Evolutionary conservation across 2,329 filamentous ascomycete genomes (phyloP).

Genomic region (Septoria linicola): DNA sequence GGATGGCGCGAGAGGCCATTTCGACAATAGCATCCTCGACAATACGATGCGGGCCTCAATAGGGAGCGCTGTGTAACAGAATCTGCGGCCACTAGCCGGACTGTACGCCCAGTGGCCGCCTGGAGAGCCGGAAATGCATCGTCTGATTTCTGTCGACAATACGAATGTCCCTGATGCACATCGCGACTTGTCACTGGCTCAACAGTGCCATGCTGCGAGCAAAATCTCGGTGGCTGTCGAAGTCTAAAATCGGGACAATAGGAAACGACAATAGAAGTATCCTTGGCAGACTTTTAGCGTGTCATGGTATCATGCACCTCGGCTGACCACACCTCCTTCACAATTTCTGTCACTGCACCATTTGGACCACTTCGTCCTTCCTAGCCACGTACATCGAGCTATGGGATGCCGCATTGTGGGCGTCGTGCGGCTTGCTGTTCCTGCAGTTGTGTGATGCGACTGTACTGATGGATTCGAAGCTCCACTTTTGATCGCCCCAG

Average conservation of each 20-base stretch:
- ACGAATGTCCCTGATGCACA: not conserved
- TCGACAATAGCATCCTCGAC: conserved; percentile 6
- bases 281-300: not conserved
- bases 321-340: too few species aligned
- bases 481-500: too few species aligned
- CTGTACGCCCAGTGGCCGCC: not conserved
- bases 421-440: too few species aligned
- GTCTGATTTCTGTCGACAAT: conserved; percentile 6
- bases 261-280: too few species aligned
- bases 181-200: not conserved
- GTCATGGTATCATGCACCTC: too few species aligned
- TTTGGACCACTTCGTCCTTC: too few species aligned
- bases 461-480: too few species aligned
- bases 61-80: conserved; percentile 4
- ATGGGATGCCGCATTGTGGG: too few species aligned
- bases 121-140: conserved; percentile 1
- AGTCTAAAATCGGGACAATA: too few species aligned
- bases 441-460: too few species aligned
- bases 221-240: not conserved
- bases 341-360: too few species aligned
- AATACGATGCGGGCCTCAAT: conserved; percentile 7
- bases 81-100: conserved; percentile 2
- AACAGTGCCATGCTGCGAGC: not conserved
- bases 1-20: conserved; percentile 11
- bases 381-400: too few species aligned